These are phyloP conservation scores for Metschnikowia henanensis DNA, from an alignment of 805 yeast species.

Conservation along the genomic window DNA sequence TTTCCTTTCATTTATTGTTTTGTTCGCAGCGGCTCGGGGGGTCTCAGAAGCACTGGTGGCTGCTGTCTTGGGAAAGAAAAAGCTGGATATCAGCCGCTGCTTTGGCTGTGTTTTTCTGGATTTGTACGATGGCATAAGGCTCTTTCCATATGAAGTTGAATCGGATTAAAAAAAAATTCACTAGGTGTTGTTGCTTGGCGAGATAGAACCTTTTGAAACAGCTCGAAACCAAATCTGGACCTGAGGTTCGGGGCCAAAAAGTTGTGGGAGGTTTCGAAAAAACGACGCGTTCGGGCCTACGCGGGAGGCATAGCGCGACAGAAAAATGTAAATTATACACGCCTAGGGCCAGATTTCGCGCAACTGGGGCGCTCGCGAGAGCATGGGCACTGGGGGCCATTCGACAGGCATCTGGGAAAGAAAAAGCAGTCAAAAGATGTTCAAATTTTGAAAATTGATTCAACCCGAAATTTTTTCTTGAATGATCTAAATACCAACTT, in stretches of 20 bases:
- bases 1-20: conserved; percentile 1
- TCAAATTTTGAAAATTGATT: no score
- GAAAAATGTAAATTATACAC: neutral
- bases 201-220: no score
- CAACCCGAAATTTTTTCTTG: no score
- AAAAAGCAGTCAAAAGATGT: no score
- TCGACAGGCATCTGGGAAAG: no score
- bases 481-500: no score
- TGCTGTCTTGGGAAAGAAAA: conserved; percentile 20
- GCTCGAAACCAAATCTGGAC: neutral
- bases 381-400: neutral
- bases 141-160: neutral
- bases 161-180: no score
- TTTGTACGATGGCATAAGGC: conserved; percentile 12
- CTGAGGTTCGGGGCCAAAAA: conserved; percentile 4
- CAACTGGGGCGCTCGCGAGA: neutral
- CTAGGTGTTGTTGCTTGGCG: neutral
- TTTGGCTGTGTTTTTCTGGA: conserved; percentile 14
- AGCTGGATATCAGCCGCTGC: conserved; percentile 31
- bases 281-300: conserved; percentile 5
- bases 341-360: neutral
- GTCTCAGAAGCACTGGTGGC: conserved; percentile 5
- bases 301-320: neutral
- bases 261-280: neutral
- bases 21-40: conserved; percentile 1